A percentile compares a stretch with the other conserved stretches of the same genome.
Conservation (phyloP, 495 filamentous ascomycete genomes). For the Penicillium fimorum region DNA sequence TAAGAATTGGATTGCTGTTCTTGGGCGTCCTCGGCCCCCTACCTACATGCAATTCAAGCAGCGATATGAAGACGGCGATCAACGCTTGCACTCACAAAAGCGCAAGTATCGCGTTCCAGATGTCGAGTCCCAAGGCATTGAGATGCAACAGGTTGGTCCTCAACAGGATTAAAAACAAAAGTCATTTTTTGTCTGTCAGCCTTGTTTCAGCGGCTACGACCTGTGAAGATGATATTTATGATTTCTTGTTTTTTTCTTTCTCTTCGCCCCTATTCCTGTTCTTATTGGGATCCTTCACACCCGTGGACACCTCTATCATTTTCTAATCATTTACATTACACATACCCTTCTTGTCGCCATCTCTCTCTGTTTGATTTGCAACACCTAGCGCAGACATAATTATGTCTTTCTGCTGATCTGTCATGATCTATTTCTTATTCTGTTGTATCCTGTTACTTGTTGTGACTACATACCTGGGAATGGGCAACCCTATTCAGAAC, state of each 20-base stretch:
- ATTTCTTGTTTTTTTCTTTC: constrained; percentile 17
- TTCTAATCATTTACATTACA: constrained; percentile 20
- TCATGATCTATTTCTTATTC: constrained; percentile 3
- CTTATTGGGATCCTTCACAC: constrained; percentile 8
- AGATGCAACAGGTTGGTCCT: constrained; percentile 56
- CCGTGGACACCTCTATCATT: constrained; percentile 11
- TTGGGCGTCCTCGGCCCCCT: constrained; percentile 80
- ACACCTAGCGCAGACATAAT: constrained; percentile 1
- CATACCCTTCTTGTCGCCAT: constrained; percentile 18
- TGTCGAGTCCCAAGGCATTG: constrained; percentile 55
- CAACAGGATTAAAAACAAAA: constrained; percentile 16
- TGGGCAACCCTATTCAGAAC: constrained; percentile 4
- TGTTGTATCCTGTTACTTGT: constrained; percentile 12
- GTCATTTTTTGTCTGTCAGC: constrained; percentile 5
- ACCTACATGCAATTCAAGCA: constrained; percentile 88
- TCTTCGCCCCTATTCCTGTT: constrained; percentile 7
- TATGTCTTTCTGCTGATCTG: constrained; percentile 6
- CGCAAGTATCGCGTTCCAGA: constrained; percentile 53
- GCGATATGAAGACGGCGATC: constrained; percentile 75
- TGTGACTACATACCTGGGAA: constrained; percentile 9
- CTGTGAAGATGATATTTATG: constrained; percentile 20
- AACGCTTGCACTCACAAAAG: constrained; percentile 67
- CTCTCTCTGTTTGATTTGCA: constrained; percentile 8
- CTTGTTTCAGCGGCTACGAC: constrained; percentile 20
- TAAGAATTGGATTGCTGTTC: constrained; percentile 78